Evolutionary conservation across 352 stramenopile species (phyloP).

Genomic region (Pythium oligandrum): DNA sequence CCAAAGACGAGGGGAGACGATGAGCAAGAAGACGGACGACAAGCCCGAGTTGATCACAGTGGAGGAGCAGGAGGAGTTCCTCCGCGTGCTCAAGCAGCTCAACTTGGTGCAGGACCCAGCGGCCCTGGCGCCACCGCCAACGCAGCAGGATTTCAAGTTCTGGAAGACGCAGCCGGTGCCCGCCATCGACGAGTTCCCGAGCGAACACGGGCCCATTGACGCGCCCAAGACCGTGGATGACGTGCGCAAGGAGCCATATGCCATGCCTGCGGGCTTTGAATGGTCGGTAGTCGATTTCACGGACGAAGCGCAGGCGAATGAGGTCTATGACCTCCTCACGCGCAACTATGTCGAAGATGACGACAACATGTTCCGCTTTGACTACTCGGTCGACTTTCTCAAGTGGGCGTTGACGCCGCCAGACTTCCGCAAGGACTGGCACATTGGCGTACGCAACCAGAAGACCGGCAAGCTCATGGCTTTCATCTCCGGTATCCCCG

Average conservation of each 20-base stretch:
- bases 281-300: conserved; percentile 91
- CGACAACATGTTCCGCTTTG: conserved; percentile 95
- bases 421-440: conserved; percentile 89
- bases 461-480: conserved; percentile 93
- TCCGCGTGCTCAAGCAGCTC: conserved; percentile 62
- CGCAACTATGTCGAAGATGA: conserved; percentile 99
- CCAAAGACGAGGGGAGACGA: too few relatives aligned
- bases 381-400: conserved; percentile 86
- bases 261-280: conserved; percentile 94
- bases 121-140: conserved; percentile 10
- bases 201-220: conserved; percentile 90
- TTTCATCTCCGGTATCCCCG: conserved; percentile 96
- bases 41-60: conserved; percentile 35
- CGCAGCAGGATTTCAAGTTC: conserved; percentile 77
- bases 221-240: conserved; percentile 85
- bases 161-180: conserved; percentile 89
- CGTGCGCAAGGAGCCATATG: conserved; percentile 91
- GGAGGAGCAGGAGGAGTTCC: conserved; percentile 67
- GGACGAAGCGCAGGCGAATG: conserved; percentile 60
- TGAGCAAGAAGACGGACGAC: not conserved
- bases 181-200: conserved; percentile 54
- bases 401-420: conserved; percentile 93
- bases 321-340: conserved; percentile 96
- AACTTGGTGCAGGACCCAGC: conserved; percentile 31
- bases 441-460: conserved; percentile 91